Conservation (phyloP, 2,329 filamentous ascomycete genomes). For the Orbilia quercus region DNA sequence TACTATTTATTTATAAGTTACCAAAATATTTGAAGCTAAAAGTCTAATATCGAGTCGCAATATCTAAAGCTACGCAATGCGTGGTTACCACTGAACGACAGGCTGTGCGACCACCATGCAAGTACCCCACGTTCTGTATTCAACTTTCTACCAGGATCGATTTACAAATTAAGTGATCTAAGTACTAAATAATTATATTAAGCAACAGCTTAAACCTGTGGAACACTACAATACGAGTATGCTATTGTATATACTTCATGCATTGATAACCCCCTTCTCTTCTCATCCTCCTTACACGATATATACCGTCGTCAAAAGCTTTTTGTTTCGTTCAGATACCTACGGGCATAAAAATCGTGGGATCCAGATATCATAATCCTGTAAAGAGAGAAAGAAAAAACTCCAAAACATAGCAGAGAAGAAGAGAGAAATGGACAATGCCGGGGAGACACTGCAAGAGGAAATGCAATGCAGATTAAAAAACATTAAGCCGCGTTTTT, state of each 20-base stretch:
- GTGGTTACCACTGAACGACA: too few relatives aligned
- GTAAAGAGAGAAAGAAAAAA: constrained; percentile 20
- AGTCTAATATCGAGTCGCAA: too few relatives aligned
- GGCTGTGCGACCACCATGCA: too few relatives aligned
- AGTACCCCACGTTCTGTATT: too few relatives aligned
- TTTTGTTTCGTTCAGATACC: constrained; percentile 41
- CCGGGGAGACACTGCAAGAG: constrained; percentile 20
- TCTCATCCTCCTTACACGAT: constrained; percentile 49
- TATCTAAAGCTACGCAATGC: too few relatives aligned
- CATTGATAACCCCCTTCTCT: constrained; percentile 32
- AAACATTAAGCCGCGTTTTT: constrained; percentile 31
- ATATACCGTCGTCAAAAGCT: constrained; percentile 27
- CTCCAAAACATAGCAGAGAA: constrained; percentile 41
- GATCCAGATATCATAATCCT: constrained; percentile 12
- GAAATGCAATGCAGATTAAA: constrained; percentile 51
- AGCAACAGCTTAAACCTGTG: too few relatives aligned
- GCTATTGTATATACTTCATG: constrained; percentile 26
- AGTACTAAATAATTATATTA: too few relatives aligned
- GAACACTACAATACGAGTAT: background rate
- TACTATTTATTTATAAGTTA: too few relatives aligned
- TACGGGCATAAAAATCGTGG: constrained; percentile 16
- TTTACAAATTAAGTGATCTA: too few relatives aligned
- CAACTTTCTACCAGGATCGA: too few relatives aligned
- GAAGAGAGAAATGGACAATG: constrained; percentile 16
- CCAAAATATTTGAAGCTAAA: too few relatives aligned